Evolutionary conservation across 2,329 filamentous ascomycete species (phyloP).

Genomic region (Neonectria sp.): DNA sequence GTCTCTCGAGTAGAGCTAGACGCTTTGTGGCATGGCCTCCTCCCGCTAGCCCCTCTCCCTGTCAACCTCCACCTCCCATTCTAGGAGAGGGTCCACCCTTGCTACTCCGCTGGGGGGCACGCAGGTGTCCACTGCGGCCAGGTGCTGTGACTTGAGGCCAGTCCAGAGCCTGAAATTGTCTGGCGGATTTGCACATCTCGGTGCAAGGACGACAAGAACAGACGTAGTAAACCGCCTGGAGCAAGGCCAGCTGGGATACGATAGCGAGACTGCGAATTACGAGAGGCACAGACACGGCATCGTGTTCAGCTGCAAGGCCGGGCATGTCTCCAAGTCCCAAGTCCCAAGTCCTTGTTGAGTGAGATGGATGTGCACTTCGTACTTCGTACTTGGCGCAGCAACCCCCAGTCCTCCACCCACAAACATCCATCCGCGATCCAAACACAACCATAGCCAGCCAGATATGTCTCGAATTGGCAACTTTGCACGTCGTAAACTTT

Average conservation of each 20-base stretch:
- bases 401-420: constrained; percentile 5
- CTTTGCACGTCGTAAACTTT: neutral
- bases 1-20: constrained; percentile 1
- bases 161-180: constrained; percentile 22
- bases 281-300: constrained; percentile 16
- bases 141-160: constrained; percentile 20
- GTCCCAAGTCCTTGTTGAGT: constrained; percentile 8
- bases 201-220: constrained; percentile 14
- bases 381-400: constrained; percentile 1
- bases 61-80: constrained; percentile 17
- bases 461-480: constrained; percentile 9
- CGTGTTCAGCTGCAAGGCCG: constrained; percentile 20
- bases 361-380: neutral
- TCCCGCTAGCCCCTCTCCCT: constrained; percentile 11
- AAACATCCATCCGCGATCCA: neutral
- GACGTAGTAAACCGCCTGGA: constrained; percentile 9
- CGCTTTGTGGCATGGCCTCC: constrained; percentile 23
- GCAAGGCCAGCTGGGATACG: constrained; percentile 11
- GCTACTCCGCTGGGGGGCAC: constrained; percentile 12
- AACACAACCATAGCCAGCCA: constrained; percentile 10
- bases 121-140: constrained; percentile 18
- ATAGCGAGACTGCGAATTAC: constrained; percentile 2
- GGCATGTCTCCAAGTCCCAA: constrained; percentile 9
- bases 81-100: constrained; percentile 16
- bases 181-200: constrained; percentile 21